Percentiles rank a stretch among this genome's conserved stretches.
Conservation (phyloP, 768 basidiomycete species). For the Hericium rajendrae region DNA sequence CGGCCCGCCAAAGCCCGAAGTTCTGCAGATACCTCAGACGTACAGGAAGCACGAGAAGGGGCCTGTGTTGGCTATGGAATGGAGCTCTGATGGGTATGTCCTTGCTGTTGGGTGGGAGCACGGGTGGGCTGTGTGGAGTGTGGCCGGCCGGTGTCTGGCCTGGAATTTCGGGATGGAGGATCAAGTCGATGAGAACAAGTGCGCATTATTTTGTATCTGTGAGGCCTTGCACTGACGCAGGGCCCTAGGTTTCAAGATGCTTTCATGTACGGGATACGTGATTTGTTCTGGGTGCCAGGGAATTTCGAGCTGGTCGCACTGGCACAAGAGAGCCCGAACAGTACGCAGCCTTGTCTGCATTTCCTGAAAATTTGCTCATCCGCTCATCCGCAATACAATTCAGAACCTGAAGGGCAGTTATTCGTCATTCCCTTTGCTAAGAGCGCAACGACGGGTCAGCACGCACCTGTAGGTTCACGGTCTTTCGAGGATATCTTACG, state of each 20-base stretch:
- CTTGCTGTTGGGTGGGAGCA: slow-evolving; percentile 85
- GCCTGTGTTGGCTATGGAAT: slow-evolving; percentile 60
- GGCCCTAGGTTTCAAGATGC: slow-evolving; percentile 54
- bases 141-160: slow-evolving; percentile 79
- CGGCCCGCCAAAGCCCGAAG: slow-evolving; percentile 48
- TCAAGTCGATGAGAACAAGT: slow-evolving; percentile 42
- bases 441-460: slow-evolving; percentile 85
- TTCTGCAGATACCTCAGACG: slow-evolving; percentile 51
- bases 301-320: slow-evolving; percentile 84
- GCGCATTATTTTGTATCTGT: slow-evolving; percentile 12
- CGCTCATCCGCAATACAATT: slow-evolving; percentile 5
- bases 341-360: slow-evolving; percentile 25
- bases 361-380: background rate
- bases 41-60: slow-evolving; percentile 48
- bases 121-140: slow-evolving; percentile 88
- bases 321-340: slow-evolving; percentile 41
- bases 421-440: slow-evolving; percentile 90
- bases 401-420: slow-evolving; percentile 60
- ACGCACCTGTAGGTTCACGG: slow-evolving; percentile 62
- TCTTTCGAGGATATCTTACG: background rate
- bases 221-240: slow-evolving; percentile 6
- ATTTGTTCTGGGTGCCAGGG: slow-evolving; percentile 86
- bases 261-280: slow-evolving; percentile 74
- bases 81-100: slow-evolving; percentile 95
- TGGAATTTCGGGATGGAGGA: slow-evolving; percentile 68